A percentile compares a stretch with the other conserved stretches of the same genome.
Evolutionary conservation across 2,329 filamentous ascomycete species (phyloP).

Genomic region (Cordyceps farinosa): DNA sequence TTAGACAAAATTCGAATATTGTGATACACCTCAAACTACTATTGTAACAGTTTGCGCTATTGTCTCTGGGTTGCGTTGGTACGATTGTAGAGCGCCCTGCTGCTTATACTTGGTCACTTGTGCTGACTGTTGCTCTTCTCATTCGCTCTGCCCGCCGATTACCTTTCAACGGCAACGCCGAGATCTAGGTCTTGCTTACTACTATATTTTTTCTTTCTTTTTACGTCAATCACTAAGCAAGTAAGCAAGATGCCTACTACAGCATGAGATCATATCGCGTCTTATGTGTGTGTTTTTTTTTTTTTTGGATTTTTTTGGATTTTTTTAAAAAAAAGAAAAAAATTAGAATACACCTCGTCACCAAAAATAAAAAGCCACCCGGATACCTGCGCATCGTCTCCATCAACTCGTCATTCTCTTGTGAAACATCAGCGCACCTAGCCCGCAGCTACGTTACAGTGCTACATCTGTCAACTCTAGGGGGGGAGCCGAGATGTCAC

Average conservation of each 20-base stretch:
- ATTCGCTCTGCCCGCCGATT: not conserved
- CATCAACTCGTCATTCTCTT: not conserved
- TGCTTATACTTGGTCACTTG: not conserved
- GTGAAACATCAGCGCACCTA: not conserved
- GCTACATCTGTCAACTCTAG: not conserved
- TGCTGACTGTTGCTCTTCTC: conserved; percentile 3
- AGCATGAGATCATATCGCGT: not conserved
- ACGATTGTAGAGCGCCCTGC: too few species aligned
- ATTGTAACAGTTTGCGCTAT: not conserved
- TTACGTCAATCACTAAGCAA: not conserved
- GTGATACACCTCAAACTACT: not conserved
- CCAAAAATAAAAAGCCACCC: too few species aligned
- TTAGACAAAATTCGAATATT: not conserved
- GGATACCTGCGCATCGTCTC: too few species aligned
- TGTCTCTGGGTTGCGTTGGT: not conserved
- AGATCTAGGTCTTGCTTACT: not conserved
- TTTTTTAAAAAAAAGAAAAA: too few species aligned
- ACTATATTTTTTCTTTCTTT: not conserved
- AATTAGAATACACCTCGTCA: too few species aligned
- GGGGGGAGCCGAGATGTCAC: not conserved
- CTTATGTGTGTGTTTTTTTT: too few species aligned
- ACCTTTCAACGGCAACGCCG: not conserved
- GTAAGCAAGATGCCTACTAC: not conserved
- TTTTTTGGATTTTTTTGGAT: too few species aligned
- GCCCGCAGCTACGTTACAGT: conserved; percentile 1